Evolutionary conservation across 1,139 yeast species (phyloP).

Genomic region (Blastobotrys ciferrii): DNA sequence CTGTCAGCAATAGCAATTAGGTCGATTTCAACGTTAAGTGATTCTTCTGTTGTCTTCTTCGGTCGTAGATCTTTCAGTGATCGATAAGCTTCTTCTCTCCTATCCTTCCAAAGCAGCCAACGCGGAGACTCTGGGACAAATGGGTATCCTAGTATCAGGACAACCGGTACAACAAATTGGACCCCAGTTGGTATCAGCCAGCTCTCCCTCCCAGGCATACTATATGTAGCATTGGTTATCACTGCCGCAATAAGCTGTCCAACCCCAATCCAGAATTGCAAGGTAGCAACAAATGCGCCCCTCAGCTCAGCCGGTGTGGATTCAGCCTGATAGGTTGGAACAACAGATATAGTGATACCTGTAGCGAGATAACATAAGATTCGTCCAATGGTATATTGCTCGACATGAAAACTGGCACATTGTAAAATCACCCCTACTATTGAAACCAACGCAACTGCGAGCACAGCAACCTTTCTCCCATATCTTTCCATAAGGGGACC

Average conservation of each 20-base stretch:
- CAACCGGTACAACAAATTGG: conserved; percentile 16
- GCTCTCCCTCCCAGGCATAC: conserved; percentile 6
- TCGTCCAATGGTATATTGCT: conserved; percentile 15
- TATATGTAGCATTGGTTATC: conserved; percentile 11
- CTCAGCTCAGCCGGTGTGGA: conserved; percentile 11
- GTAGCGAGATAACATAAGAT: conserved; percentile 13
- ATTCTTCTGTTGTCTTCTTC: conserved; percentile 1
- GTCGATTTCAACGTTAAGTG: conserved; percentile 11
- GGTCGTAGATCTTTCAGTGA: conserved; percentile 8
- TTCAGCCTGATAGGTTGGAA: conserved; percentile 14
- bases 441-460: conserved; percentile 10
- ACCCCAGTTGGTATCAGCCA: conserved; percentile 17
- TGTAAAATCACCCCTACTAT: conserved; percentile 12
- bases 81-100: conserved; percentile 15
- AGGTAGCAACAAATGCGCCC: conserved; percentile 14
- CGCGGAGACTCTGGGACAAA: conserved; percentile 22
- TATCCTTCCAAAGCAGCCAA: conserved; percentile 17
- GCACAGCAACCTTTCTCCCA: conserved; percentile 12
- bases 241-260: conserved; percentile 16
- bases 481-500: conserved; percentile 13
- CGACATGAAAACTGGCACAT: conserved; percentile 7
- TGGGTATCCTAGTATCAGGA: conserved; percentile 6
- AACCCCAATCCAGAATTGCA: conserved; percentile 16
- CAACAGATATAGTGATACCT: conserved; percentile 14
- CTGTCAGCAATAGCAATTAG: conserved; percentile 13